Evolutionary conservation across 2,329 filamentous ascomycete species (phyloP).

Genomic region (Herpotrichia juniperi): DNA sequence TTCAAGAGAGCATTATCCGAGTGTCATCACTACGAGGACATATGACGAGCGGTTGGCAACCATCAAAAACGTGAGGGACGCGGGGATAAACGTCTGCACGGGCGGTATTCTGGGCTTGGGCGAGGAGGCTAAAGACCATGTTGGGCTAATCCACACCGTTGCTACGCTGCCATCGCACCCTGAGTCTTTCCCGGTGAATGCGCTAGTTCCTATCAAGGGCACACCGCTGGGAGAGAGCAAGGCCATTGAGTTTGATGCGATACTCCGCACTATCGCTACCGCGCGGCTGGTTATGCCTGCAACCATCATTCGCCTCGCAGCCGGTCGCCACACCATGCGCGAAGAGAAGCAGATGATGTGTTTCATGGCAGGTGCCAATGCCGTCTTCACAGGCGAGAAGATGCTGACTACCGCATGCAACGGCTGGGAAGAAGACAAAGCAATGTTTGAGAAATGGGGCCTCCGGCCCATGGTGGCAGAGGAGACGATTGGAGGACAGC

Average conservation of each 20-base stretch:
- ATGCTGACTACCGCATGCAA: slow-evolving; percentile 94
- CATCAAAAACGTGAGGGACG: slow-evolving; percentile 78
- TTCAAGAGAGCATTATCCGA: slow-evolving; percentile 85
- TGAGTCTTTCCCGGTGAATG: slow-evolving; percentile 90
- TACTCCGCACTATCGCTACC: slow-evolving; percentile 83
- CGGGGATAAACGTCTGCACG: slow-evolving; percentile 88
- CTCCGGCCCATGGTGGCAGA: slow-evolving; percentile 71
- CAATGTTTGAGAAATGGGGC: slow-evolving; percentile 84
- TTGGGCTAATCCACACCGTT: slow-evolving; percentile 83
- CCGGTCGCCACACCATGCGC: slow-evolving; percentile 80
- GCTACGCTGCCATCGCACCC: slow-evolving; percentile 81
- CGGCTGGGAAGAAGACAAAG: slow-evolving; percentile 86
- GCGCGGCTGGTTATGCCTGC: slow-evolving; percentile 82
- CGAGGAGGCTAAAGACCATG: slow-evolving; percentile 77
- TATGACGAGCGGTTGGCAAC: slow-evolving; percentile 89
- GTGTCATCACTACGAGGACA: slow-evolving; percentile 80
- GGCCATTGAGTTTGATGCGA: slow-evolving; percentile 75
- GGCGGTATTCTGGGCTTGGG: slow-evolving; percentile 88
- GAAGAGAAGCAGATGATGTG: slow-evolving; percentile 90
- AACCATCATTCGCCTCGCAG: slow-evolving; percentile 86
- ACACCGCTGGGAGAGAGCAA: slow-evolving; percentile 79
- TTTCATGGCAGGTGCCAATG: slow-evolving; percentile 90
- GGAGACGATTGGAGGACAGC: slow-evolving; percentile 40
- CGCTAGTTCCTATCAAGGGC: slow-evolving; percentile 87
- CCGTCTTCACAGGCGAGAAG: slow-evolving; percentile 94